Base-by-base conservation (phyloP, 768 basidiomycete genomes). In the Podaxis sp. region DNA sequence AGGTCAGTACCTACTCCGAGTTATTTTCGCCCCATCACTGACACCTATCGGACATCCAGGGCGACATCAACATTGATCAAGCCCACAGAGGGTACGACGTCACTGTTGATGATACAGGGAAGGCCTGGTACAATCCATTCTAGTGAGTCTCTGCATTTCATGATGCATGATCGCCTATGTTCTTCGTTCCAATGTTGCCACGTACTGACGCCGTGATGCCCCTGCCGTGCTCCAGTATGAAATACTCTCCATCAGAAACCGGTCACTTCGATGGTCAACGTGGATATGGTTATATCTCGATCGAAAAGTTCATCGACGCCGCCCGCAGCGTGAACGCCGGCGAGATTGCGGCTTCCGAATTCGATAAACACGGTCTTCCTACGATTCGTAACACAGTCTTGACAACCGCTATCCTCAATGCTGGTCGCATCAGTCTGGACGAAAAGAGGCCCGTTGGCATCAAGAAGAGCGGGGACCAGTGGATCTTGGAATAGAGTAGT, bases 201-300 rank as follows among this genome's bases (percentile, higher is more conserved):
- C 8, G 17, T 39, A 19, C 19, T 39, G 9, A 42, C 44, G 26
- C 39, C 40, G 56, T 63, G 33, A 22, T 55, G 9, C 54, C 36
- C 54, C 40, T 51, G 15, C 39, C 54, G 39, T 48, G 26, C 36
- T 15, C 30, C 57, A 92, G 92, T 78, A 96, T 96, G 90, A 96
- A 96, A 70, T 96, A 96, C 76, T 90, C 93, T 42, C 92, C 93
- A 4, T 93, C 92, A 58, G 92, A 92, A 76, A 90, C 85, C 61
- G 95, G 94, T 5, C 90, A 93, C 76, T 96, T 97, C 71, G 95
- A 96, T 70, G 95, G 95, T 30, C 95, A 96, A 76, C 85, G 89
- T 61, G 95, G 95, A 15, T 97, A 97, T 74, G 95, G 92, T 64
- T 87, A 96, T 73, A 80, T 96, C 69, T 95, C 92, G 17, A 92